Percentiles rank a stretch among this genome's conserved stretches.
Conservation (phyloP, 2,329 filamentous ascomycete species). For the Pseudopyricularia cyperi region DNA sequence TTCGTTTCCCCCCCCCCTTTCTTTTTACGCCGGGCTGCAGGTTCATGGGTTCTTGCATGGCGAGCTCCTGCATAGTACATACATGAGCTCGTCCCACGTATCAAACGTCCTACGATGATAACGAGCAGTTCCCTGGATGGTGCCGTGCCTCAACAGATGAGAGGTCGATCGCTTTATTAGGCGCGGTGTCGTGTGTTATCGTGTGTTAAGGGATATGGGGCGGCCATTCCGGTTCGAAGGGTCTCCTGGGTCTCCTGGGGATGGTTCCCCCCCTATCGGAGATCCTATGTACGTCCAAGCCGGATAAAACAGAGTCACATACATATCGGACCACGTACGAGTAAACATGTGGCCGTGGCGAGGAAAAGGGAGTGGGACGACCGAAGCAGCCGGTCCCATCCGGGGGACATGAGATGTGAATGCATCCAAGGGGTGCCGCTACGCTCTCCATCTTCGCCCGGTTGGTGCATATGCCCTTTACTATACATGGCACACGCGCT, state of each 20-base stretch:
- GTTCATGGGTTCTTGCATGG: not conserved
- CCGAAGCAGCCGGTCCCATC: not conserved
- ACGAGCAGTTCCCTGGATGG: too few species aligned
- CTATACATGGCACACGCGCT: not conserved
- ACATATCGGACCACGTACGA: not conserved
- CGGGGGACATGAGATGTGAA: not conserved
- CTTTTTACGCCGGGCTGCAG: too few species aligned
- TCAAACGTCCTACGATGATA: not conserved
- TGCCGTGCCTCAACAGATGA: not conserved
- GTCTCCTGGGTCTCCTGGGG: not conserved
- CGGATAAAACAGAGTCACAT: not conserved
- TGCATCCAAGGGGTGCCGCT: not conserved
- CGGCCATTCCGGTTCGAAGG: too few species aligned
- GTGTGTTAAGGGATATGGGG: too few species aligned
- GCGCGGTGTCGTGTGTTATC: too few species aligned
- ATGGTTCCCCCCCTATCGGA: not conserved
- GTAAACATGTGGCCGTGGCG: too few species aligned
- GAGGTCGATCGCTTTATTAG: too few species aligned
- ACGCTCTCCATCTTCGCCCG: not conserved
- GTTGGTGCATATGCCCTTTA: not conserved
- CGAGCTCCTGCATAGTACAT: slow-evolving; percentile 1
- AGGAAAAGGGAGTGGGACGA: too few species aligned
- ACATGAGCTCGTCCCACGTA: not conserved
- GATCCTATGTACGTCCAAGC: not conserved
- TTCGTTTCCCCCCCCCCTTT: not conserved